Conservation (phyloP, 768 basidiomycete species). For the Trametopsis cervina region DNA sequence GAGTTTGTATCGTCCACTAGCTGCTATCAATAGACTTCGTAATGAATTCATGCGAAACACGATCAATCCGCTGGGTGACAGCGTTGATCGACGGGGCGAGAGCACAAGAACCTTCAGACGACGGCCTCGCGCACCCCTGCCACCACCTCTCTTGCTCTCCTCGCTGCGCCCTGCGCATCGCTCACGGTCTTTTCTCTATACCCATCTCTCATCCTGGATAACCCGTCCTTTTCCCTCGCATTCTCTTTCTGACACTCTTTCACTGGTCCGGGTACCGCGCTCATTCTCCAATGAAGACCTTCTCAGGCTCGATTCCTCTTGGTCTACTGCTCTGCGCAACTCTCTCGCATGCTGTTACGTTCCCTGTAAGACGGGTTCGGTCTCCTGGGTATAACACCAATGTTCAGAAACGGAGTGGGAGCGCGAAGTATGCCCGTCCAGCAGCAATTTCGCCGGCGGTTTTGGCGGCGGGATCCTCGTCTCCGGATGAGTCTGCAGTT, state of each 20-base stretch:
- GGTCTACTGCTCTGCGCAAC: conserved; percentile 31
- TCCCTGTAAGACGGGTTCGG: conserved; percentile 32
- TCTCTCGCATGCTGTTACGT: conserved; percentile 36
- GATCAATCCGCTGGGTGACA: background rate
- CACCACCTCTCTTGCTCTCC: conserved; percentile 6
- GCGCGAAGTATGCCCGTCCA: conserved; percentile 13
- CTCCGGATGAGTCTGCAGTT: conserved; percentile 14
- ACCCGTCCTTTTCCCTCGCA: conserved; percentile 15
- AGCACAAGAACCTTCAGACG: background rate
- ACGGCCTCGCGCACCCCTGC: conserved; percentile 2
- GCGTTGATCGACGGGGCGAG: background rate
- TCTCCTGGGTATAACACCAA: background rate
- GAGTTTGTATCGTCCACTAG: background rate
- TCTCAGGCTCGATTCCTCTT: conserved; percentile 24
- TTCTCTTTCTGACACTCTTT: conserved; percentile 20
- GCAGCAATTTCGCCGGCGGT: conserved; percentile 1
- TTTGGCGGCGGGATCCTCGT: conserved; percentile 23
- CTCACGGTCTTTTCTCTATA: conserved; percentile 6
- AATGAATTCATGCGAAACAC: background rate
- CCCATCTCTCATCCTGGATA: background rate
- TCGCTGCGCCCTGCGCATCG: conserved; percentile 8
- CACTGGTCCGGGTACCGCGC: conserved; percentile 14
- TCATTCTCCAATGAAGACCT: conserved; percentile 10
- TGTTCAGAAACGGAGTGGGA: conserved; percentile 33
- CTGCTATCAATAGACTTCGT: background rate